Conservation (phyloP, 2,329 filamentous ascomycete genomes). For the Colletotrichum lupini region DNA sequence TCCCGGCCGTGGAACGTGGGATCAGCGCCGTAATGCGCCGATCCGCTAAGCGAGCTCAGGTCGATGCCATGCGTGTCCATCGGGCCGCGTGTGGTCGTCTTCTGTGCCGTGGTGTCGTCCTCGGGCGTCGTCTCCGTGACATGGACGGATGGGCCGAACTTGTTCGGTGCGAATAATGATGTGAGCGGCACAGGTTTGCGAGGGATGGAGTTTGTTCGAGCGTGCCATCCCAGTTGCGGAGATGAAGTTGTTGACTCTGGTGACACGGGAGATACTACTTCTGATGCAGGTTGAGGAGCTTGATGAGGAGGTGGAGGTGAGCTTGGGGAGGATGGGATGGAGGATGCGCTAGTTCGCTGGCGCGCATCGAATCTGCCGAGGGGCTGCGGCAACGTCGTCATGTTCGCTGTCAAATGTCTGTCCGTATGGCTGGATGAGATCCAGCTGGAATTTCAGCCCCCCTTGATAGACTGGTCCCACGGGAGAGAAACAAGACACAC, state of each 20-base stretch:
- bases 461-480: background rate
- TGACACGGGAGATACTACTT: background rate
- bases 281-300: background rate
- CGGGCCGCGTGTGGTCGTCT: background rate
- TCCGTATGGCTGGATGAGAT: background rate
- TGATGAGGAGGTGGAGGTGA: background rate
- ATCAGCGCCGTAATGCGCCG: conserved; percentile 23
- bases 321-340: background rate
- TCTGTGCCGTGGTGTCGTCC: background rate
- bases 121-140: conserved; percentile 4
- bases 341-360: conserved; percentile 12
- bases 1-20: conserved; percentile 7
- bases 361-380: conserved; percentile 10
- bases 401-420: background rate
- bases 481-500: background rate
- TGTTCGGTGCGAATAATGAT: background rate
- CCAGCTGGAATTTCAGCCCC: conserved; percentile 14
- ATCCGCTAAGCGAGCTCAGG: conserved; percentile 30
- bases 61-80: conserved; percentile 32
- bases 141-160: conserved; percentile 9
- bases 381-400: conserved; percentile 3
- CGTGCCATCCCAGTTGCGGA: background rate
- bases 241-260: background rate
- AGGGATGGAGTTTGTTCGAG: conserved; percentile 11
- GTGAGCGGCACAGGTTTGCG: background rate